Conservation (phyloP, 441 rosid species). For the Biscutella laevigata region DNA sequence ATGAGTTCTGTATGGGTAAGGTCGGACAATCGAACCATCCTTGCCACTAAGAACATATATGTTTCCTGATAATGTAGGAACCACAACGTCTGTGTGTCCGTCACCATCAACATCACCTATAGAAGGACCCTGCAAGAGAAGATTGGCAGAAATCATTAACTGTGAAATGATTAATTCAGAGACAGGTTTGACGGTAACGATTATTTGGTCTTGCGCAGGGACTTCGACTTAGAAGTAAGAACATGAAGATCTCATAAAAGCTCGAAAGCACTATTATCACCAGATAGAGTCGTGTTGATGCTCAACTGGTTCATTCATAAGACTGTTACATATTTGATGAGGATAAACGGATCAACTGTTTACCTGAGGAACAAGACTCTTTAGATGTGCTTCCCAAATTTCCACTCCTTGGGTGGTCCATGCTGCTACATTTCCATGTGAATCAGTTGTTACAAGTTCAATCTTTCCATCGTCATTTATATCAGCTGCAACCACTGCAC, state of each 20-base stretch:
- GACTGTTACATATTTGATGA: neutral
- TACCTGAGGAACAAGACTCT: slow-evolving; percentile 95
- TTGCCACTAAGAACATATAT: slow-evolving; percentile 88
- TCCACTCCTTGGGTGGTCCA: slow-evolving; percentile 91
- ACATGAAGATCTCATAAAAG: neutral
- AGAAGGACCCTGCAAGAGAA: slow-evolving; percentile 67
- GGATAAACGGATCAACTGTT: neutral
- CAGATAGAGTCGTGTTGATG: slow-evolving; percentile 2
- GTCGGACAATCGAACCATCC: slow-evolving; percentile 87
- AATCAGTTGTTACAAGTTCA: slow-evolving; percentile 91
- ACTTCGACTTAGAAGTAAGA: slow-evolving; percentile 4
- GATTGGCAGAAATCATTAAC: slow-evolving; percentile 20
- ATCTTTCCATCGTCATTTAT: slow-evolving; percentile 98
- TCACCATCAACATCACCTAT: slow-evolving; percentile 97
- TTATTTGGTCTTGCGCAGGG: slow-evolving; percentile 1
- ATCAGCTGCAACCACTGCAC: slow-evolving; percentile 93
- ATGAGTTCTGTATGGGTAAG: slow-evolving; percentile 97
- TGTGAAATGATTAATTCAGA: slow-evolving; percentile 4
- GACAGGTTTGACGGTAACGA: slow-evolving; percentile 8
- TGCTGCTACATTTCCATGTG: slow-evolving; percentile 96
- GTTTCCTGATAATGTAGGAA: slow-evolving; percentile 91
- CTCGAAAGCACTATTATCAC: neutral
- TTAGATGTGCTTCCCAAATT: slow-evolving; percentile 85
- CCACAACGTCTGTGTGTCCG: slow-evolving; percentile 88
- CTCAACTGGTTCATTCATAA: slow-evolving; percentile 2